Evolutionary conservation across 768 basidiomycete genomes (phyloP).

Genomic region (Grammothele lineata): DNA sequence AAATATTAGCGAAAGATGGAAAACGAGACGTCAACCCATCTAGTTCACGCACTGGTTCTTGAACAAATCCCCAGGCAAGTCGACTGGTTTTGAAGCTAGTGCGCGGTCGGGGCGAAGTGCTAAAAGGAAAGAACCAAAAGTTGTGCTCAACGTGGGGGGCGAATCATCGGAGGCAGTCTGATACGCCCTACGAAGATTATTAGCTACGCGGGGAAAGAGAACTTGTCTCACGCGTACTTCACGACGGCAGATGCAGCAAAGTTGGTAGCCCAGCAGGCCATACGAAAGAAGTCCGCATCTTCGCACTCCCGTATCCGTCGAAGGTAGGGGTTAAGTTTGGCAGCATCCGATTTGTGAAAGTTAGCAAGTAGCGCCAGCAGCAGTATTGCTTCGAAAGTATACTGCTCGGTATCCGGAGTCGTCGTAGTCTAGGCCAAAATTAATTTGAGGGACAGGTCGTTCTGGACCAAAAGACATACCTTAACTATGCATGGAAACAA

Average conservation of each 20-base stretch:
- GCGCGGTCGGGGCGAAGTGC: constrained; percentile 54
- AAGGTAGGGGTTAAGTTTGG: constrained; percentile 64
- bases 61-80: constrained; percentile 50
- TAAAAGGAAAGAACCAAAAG: constrained; percentile 47
- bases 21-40: too few relatives aligned
- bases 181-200: constrained; percentile 41
- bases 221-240: constrained; percentile 47
- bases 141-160: constrained; percentile 43
- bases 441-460: neutral
- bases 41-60: constrained; percentile 50
- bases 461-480: constrained; percentile 36
- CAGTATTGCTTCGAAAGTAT: constrained; percentile 55
- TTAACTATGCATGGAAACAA: constrained; percentile 51
- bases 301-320: constrained; percentile 43
- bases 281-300: constrained; percentile 50
- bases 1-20: too few relatives aligned
- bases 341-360: constrained; percentile 70
- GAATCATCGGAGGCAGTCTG: constrained; percentile 52
- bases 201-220: neutral
- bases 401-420: constrained; percentile 48
- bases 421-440: constrained; percentile 44
- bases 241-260: constrained; percentile 47
- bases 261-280: constrained; percentile 53
- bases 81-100: constrained; percentile 40
- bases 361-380: constrained; percentile 62